Percentiles rank a stretch among this genome's conserved stretches.
phyloP scores from a whole-genome alignment of 2,329 filamentous ascomycete species.

The Fusarium piperis region DNA sequence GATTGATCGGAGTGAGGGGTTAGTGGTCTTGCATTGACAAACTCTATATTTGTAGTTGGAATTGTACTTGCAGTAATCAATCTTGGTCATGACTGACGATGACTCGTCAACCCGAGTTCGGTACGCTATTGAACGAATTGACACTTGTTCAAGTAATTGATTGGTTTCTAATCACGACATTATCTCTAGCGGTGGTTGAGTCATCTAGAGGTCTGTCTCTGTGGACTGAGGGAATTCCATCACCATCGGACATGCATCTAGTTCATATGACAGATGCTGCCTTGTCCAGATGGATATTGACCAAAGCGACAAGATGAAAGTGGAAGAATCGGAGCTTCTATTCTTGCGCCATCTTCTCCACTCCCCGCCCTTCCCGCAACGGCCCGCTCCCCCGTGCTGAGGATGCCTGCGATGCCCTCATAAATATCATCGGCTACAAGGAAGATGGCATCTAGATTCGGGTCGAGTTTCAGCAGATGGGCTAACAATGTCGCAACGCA shows the following conservation, averaged over 20 bases:
- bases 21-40: neutral
- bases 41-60: neutral
- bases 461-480: neutral
- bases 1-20: neutral
- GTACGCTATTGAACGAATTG: neutral
- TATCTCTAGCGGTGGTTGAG: neutral
- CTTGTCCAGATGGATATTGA: neutral
- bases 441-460: neutral
- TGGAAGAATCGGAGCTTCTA: neutral
- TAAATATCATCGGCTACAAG: neutral
- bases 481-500: neutral
- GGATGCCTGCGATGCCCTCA: constrained; percentile 13
- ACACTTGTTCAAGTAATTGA: neutral
- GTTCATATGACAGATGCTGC: neutral
- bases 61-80: neutral
- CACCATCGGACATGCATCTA: neutral
- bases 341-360: neutral
- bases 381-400: constrained; percentile 10
- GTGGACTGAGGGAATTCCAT: neutral
- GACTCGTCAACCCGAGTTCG: neutral
- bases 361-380: constrained; percentile 13
- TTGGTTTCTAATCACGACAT: neutral
- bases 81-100: neutral
- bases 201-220: neutral
- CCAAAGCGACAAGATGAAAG: neutral